Conservation (phyloP, 1,284 basidiomycete species). For the Singerocomus rubriflavus region DNA sequence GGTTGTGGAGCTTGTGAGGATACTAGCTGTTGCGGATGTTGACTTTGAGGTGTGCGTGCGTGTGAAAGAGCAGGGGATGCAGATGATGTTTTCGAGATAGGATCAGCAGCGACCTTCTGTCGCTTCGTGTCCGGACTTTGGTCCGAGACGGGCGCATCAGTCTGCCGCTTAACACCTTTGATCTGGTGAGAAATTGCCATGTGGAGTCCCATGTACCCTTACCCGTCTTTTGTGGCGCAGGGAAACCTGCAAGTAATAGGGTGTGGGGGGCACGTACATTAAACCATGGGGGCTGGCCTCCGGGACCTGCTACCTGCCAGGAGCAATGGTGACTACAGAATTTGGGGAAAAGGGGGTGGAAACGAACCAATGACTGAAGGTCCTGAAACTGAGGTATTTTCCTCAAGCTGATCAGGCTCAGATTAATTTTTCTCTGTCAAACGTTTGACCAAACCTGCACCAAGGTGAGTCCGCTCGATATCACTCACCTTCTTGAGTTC, state of each 20-base stretch:
- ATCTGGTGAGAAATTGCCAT: constrained; percentile 15
- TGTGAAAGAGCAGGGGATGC: constrained; percentile 28
- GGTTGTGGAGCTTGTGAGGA: constrained; percentile 15
- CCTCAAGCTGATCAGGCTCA: constrained; percentile 49
- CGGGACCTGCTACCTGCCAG: constrained; percentile 37
- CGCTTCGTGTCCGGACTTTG: constrained; percentile 32
- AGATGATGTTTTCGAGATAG: constrained; percentile 20
- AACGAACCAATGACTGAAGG: constrained; percentile 49
- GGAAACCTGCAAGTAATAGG: constrained; percentile 49
- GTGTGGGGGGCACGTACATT: constrained; percentile 43
- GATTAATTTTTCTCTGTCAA: constrained; percentile 56
- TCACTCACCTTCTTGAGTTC: constrained; percentile 56
- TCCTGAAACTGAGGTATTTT: constrained; percentile 49
- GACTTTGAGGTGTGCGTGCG: constrained; percentile 17
- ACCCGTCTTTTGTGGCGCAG: constrained; percentile 41
- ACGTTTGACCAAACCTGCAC: neutral
- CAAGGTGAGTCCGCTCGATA: neutral
- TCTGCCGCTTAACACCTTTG: constrained; percentile 29
- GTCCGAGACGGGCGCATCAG: constrained; percentile 18
- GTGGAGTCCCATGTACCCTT: neutral
- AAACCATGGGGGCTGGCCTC: constrained; percentile 54
- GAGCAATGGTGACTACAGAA: neutral
- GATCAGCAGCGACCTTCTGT: constrained; percentile 26
- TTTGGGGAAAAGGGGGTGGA: neutral
- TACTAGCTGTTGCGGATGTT: constrained; percentile 14